These are phyloP conservation scores for Phalaenopsis hybrid DNA, from an alignment of 116 monocot genomes.

Conservation along the genomic window DNA sequence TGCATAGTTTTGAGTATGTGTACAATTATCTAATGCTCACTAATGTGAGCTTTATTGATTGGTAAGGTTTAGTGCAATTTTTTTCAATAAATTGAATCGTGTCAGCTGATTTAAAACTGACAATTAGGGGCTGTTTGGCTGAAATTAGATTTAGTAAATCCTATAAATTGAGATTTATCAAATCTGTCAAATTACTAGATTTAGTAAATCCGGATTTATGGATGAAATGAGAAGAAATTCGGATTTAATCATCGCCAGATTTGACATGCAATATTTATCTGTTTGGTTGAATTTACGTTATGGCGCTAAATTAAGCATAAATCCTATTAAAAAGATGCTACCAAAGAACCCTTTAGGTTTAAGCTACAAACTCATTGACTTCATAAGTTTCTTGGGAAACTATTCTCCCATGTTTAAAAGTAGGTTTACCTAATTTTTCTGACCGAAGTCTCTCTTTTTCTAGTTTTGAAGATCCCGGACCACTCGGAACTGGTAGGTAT, in stretches of 20 bases:
- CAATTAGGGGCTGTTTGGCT: too few relatives aligned
- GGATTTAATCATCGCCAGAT: too few relatives aligned
- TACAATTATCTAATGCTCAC: constrained; percentile 82
- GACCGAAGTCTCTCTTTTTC: constrained; percentile 13
- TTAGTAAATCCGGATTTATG: too few relatives aligned
- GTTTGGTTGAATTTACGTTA: too few relatives aligned
- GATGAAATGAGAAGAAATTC: too few relatives aligned
- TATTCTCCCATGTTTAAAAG: not conserved
- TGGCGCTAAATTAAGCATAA: too few relatives aligned
- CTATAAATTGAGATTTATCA: too few relatives aligned
- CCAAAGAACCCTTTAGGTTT: too few relatives aligned
- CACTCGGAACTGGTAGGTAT: constrained; percentile 88
- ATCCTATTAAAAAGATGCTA: too few relatives aligned
- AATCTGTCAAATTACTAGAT: too few relatives aligned
- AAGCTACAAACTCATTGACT: not conserved
- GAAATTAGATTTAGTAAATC: too few relatives aligned
- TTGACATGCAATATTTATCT: too few relatives aligned
- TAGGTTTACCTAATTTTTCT: constrained; percentile 1
- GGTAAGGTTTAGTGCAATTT: constrained; percentile 48
- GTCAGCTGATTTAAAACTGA: not conserved
- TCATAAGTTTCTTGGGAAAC: not conserved
- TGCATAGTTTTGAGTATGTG: constrained; percentile 84
- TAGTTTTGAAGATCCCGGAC: constrained; percentile 91
- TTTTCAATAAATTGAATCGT: not conserved
- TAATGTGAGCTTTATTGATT: constrained; percentile 92